Conservation (phyloP, 139 green algal species). For the Deuterostichococcus epilithicus region DNA sequence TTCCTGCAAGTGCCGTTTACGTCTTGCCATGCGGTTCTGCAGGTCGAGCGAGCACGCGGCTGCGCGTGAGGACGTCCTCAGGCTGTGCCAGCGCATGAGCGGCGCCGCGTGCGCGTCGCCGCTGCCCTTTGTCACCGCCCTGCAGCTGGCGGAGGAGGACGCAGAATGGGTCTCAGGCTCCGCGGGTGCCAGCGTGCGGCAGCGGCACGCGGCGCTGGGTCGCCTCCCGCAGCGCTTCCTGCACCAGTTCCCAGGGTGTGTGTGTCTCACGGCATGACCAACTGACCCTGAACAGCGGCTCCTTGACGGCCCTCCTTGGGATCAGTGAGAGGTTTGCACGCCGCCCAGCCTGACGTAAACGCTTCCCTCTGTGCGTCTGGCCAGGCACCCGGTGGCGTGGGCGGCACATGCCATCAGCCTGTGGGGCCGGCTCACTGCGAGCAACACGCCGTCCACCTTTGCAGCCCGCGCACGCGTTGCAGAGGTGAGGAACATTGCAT, state of each 20-base stretch:
- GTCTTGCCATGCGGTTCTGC: neutral
- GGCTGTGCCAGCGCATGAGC: neutral
- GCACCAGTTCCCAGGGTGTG: constrained; percentile 30
- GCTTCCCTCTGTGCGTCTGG: neutral
- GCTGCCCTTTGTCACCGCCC: neutral
- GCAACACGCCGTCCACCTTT: neutral
- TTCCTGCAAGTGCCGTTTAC: neutral
- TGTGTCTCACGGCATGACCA: too few species aligned
- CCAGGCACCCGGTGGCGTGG: neutral
- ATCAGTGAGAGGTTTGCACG: too few species aligned
- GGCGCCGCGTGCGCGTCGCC: neutral
- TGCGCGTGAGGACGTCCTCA: neutral
- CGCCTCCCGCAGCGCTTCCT: constrained; percentile 34
- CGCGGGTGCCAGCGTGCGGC: too few species aligned
- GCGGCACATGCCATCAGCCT: neutral
- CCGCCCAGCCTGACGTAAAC: too few species aligned
- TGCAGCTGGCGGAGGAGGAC: neutral
- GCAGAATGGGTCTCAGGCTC: neutral
- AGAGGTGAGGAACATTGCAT: neutral
- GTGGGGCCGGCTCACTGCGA: neutral
- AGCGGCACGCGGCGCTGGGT: constrained; percentile 13
- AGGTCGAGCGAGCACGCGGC: neutral
- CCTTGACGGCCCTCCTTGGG: too few species aligned
- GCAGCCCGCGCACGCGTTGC: neutral
- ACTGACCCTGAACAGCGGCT: too few species aligned